These are phyloP conservation scores for Cercophora scortea DNA, from an alignment of 495 filamentous ascomycete genomes.

Conservation along the genomic window DNA sequence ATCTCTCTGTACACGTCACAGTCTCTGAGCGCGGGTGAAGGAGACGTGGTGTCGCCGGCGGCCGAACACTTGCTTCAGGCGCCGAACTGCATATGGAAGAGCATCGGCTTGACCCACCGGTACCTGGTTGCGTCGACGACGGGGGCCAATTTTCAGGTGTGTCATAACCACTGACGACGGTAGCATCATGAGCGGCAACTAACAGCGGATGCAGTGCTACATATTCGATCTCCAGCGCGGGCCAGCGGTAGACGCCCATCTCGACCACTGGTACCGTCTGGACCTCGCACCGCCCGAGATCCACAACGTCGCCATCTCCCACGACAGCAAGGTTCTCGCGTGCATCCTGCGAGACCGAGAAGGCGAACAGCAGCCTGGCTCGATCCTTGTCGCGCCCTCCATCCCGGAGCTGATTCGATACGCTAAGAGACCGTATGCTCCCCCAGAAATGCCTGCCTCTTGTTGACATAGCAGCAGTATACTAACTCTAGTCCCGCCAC, in stretches of 20 bases:
- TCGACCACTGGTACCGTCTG: constrained; percentile 8
- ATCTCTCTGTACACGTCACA: constrained; percentile 23
- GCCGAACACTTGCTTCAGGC: constrained; percentile 1
- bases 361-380: background rate
- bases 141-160: constrained; percentile 9
- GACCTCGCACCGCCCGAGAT: constrained; percentile 6
- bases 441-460: too few relatives aligned
- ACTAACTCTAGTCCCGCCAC: too few relatives aligned
- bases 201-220: constrained; percentile 5
- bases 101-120: constrained; percentile 8
- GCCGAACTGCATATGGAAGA: constrained; percentile 8
- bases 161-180: background rate
- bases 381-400: background rate
- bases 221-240: constrained; percentile 11
- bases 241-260: background rate
- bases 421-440: too few relatives aligned
- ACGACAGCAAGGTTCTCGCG: constrained; percentile 17
- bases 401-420: background rate
- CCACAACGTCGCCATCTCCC: constrained; percentile 21
- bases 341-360: constrained; percentile 8
- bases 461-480: too few relatives aligned
- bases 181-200: too few relatives aligned
- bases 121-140: constrained; percentile 17
- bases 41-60: background rate
- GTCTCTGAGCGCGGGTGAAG: constrained; percentile 7